Evolutionary conservation across 2,329 filamentous ascomycete species (phyloP), one percentile per base, ranked within the genome.

Genomic region (Fusarium proliferatum): DNA sequence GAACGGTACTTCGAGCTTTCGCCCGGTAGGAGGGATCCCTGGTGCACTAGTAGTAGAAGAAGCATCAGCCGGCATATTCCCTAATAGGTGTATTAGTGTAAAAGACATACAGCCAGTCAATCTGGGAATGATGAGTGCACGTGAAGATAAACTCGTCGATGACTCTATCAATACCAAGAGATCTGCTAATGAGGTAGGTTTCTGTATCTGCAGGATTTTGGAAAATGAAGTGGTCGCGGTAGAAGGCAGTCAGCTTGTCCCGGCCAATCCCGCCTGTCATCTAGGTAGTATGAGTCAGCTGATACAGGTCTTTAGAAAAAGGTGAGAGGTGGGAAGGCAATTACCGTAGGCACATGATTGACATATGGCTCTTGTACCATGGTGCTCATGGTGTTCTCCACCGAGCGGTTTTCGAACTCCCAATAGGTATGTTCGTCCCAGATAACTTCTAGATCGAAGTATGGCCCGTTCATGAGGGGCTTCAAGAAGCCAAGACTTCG

Each of bases 331-430:
- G 9, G 16, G 3, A 12, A 13, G 71, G 84, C 2, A 3, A 48
- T 84, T 77, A 91, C 86, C 0, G 92, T 94, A 0, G 92, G 91
- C 9, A 94, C 85, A 78, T 95, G 92, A 78, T 95, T 95, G 3
- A 95, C 93, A 75, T 95, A 94, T 5, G 93, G 93, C 79, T 94
- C 90, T 60, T 91, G 86, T 5, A 94, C 92, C 93, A 95, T 95
- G 0, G 93, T 95, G 23, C 85, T 86, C 93, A 95, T 95, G 0
- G 93, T 95, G 69, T 90, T 88, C 71, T 89, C 90, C 0, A 94
- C 92, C 5, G 89, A 89, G 21, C 92, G 87, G 64, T 90, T 89
- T 3, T 81, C 89, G 79, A 96, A 95, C 78, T 95, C 92, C 74
- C 88, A 92, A 49, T 87, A 86, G 0, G 91, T 93, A 79, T 95